Conservation (phyloP, 1,139 yeast genomes). For the Yamadazyma blattariae region DNA sequence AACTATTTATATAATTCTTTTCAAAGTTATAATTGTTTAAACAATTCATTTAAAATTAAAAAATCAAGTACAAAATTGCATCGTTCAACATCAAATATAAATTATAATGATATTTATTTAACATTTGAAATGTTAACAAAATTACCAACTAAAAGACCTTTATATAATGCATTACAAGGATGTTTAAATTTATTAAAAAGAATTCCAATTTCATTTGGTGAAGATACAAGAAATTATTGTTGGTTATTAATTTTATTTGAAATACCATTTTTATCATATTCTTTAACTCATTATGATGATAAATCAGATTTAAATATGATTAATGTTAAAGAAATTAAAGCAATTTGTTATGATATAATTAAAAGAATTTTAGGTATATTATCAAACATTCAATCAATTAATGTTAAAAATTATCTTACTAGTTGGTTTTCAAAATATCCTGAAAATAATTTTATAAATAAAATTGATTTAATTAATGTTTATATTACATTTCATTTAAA, state of each 20-base stretch:
- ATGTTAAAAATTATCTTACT: constrained; percentile 43
- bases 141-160: constrained; percentile 60
- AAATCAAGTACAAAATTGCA: constrained; percentile 21
- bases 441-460: constrained; percentile 35
- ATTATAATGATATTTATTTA: constrained; percentile 40
- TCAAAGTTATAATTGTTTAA: constrained; percentile 38
- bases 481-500: constrained; percentile 64
- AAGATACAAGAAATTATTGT: constrained; percentile 36
- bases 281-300: constrained; percentile 33
- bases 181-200: constrained; percentile 48
- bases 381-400: constrained; percentile 44
- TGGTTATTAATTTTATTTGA: constrained; percentile 65
- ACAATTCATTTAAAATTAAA: constrained; percentile 45
- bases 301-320: constrained; percentile 21
- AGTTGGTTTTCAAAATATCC: constrained; percentile 57
- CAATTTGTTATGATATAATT: constrained; percentile 59
- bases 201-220: constrained; percentile 29
- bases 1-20: constrained; percentile 41
- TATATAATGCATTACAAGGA: constrained; percentile 49
- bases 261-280: constrained; percentile 53
- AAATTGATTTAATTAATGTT: constrained; percentile 57
- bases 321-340: constrained; percentile 50
- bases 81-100: constrained; percentile 44
- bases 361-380: constrained; percentile 67
- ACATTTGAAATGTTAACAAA: constrained; percentile 41